Evolutionary conservation across 2,329 filamentous ascomycete genomes (phyloP), one percentile per base, ranked within the genome.

Genomic region (Fusarium mexicanum): DNA sequence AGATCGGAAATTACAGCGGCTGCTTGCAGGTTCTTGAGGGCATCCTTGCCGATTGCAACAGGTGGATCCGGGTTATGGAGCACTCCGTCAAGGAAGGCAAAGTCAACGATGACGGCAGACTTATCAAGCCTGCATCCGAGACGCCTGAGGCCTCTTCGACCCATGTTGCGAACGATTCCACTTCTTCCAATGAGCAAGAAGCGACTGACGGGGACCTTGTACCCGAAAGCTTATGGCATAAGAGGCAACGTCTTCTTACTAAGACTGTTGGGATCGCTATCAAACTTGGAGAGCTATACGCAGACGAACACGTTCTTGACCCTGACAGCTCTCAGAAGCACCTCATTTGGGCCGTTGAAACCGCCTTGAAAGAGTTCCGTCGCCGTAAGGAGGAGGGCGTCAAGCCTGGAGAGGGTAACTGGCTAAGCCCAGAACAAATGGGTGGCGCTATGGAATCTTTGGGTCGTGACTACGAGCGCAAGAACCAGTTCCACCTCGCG

Each of bases 281-380:
- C 63, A 98, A 98, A 84, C 87, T 98, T 12, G 95, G 93, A 38
- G 92, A 95, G 77, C 85, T 98, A 14, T 98, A 97, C 82, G 88
- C 91, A 9, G 91, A 92, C 68, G 90, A 93, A 61, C 91, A 95
- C 79, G 89, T 98, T 18, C 87, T 93, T 59, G 88, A 97, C 61
- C 86, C 89, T 5, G 91, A 95, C 41, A 88, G 90, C 64, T 94
- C 94, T 0, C 94, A 97, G 78, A 67, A 77, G 22, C 91, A 93
- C 78, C 87, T 98, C 44, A 87, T 94, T 5, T 95, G 94, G 89
- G 93, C 94, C 1, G 93, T 98, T 2, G 93, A 97, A 79, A 92
- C 93, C 7, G 88, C 92, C 3, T 82, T 98, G 64, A 91, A 89
- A 71, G 96, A 98, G 82, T 88, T 92, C 75, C 87, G 90, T 71